Base-by-base conservation (phyloP, 2,329 filamentous ascomycete genomes). In the Sporothrix humicola region DNA sequence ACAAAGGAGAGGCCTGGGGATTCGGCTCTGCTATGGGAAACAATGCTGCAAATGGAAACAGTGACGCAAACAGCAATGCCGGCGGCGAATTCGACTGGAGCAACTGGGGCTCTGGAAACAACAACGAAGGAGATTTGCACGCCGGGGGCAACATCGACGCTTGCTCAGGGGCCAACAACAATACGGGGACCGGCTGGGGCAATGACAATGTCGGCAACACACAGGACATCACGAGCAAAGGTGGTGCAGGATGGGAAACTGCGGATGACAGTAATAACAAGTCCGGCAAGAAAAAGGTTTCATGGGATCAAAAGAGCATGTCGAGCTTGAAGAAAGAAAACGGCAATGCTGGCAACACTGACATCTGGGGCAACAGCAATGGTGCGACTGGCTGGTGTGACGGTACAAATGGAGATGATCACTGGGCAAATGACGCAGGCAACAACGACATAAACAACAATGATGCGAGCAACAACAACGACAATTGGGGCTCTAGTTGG, bases 21-120 rank as follows among this genome's bases (percentile, higher is more conserved):
- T 20, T 20, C 10, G 23, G 4, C 31, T 37, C 31, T 37, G 31
- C 7, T 37, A 7, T 7, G 31, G 31, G 23, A 8, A 46, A 12
- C 44, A 69, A 54, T 17, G 23, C 3, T 9, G 48, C 63, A 54
- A 73, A 48, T 42, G 50, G 50, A 48, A 59, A 37, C 48, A 48
- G 37, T 50, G 26, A 20, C 42, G 20, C 15, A 58, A 42, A 46
- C 8, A 46, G 23, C 10, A 44, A 26, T 58, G 6, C 15, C 37
- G 5, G n/a, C 58, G 12, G 10, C 37, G 5, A 20, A 37, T 37
- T 37, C 48, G 9, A 68, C 17, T 56, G 59, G 13, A 69, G 23
- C n/a, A 54, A 42, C 31, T 50, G 46, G n/a, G 50, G 50, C 54
- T 26, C 42, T 44, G 50, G 63, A 46, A 61, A 69, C 26, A 52